A percentile compares a stretch with the other conserved stretches of the same genome.
Conservation (phyloP, 2,329 filamentous ascomycete species). For the Sporothrix dimorphospora region DNA sequence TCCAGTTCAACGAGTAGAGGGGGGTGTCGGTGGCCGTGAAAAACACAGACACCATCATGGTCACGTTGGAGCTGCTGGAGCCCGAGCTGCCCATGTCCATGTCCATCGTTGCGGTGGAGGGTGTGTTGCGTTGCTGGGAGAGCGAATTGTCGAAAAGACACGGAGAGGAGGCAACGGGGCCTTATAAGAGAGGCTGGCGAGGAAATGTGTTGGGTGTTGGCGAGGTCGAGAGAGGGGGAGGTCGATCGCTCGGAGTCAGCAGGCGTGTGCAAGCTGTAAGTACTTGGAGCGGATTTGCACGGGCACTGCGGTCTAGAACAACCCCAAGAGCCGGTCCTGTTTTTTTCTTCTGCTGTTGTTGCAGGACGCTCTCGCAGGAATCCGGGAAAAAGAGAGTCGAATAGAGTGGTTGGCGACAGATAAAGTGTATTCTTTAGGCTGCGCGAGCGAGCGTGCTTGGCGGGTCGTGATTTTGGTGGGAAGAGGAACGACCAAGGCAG, state of each 20-base stretch:
- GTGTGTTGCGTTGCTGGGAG: not conserved
- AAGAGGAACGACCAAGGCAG: not conserved
- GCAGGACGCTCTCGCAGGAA: not conserved
- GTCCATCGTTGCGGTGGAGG: slow-evolving; percentile 23
- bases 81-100: slow-evolving; percentile 27
- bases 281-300: no score
- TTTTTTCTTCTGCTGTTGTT: not conserved
- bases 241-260: no score
- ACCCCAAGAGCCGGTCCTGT: not conserved
- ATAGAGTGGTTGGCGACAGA: not conserved
- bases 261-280: no score
- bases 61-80: slow-evolving; percentile 29
- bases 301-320: not conserved
- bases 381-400: not conserved
- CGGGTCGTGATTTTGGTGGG: not conserved
- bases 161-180: not conserved
- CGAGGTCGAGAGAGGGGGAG: not conserved
- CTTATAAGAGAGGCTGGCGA: not conserved
- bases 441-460: not conserved
- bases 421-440: not conserved
- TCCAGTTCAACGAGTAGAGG: slow-evolving; percentile 69
- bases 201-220: not conserved
- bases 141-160: not conserved
- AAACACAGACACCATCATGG: slow-evolving; percentile 51
- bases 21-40: slow-evolving; percentile 56